Percentiles rank a stretch among this genome's conserved stretches.
phyloP scores from a whole-genome alignment of 352 stramenopile species.

The Pythium pyrilobum region DNA sequence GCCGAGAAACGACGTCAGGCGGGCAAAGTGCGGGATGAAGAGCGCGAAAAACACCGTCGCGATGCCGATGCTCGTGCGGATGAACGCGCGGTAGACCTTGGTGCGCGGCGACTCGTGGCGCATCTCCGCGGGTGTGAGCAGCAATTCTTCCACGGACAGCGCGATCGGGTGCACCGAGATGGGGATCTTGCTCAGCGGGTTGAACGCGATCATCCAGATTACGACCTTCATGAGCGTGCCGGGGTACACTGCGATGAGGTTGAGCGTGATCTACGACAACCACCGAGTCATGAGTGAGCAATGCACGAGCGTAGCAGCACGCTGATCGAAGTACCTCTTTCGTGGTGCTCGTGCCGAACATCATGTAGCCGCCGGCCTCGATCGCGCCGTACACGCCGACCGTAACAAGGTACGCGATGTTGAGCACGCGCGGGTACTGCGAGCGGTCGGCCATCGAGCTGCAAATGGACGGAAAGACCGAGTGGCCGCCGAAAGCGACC shows the following conservation, averaged over 20 bases:
- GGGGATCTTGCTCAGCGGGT: conserved; percentile 86
- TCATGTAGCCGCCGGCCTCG: conserved; percentile 73
- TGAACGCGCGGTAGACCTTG: conserved; percentile 53
- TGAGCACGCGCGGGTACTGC: conserved; percentile 61
- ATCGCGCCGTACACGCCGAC: conserved; percentile 71
- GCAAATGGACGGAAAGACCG: conserved; percentile 88
- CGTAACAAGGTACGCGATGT: conserved; percentile 72
- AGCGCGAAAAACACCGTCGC: conserved; percentile 53
- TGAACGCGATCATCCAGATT: conserved; percentile 80
- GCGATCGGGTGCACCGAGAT: conserved; percentile 81
- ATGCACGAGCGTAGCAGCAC: neutral
- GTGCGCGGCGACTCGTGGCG: conserved; percentile 20
- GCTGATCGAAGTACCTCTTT: conserved; percentile 42
- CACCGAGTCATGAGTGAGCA: neutral
- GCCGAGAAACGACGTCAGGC: conserved; percentile 78
- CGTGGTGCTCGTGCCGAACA: conserved; percentile 73
- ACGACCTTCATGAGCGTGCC: conserved; percentile 57
- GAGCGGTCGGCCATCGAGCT: conserved; percentile 63
- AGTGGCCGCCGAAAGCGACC: conserved; percentile 85
- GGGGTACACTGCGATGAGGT: conserved; percentile 65
- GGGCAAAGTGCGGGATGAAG: conserved; percentile 80
- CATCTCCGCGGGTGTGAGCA: conserved; percentile 47
- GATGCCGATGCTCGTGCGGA: conserved; percentile 57
- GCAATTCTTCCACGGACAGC: conserved; percentile 65
- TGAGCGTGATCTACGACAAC: conserved; percentile 53